Evolutionary conservation across 2,329 filamentous ascomycete species (phyloP).

Genomic region (Phyllosticta capitalensis): DNA sequence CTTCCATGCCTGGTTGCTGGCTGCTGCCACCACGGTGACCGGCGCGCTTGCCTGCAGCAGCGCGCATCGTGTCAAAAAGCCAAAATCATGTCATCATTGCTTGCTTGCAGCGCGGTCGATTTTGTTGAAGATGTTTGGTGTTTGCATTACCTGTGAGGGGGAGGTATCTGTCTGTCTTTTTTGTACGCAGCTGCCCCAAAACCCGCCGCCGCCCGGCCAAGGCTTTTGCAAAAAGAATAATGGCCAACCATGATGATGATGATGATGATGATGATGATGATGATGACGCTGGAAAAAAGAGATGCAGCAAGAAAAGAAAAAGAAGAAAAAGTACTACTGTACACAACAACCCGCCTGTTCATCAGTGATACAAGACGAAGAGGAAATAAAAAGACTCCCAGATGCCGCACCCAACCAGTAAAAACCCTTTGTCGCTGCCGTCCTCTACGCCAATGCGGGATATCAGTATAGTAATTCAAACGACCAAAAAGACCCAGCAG

Average conservation of each 20-base stretch:
- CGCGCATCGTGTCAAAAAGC: neutral
- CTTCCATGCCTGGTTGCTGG: too few relatives aligned
- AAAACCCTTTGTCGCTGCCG: neutral
- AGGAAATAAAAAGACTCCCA: neutral
- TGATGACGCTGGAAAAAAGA: too few relatives aligned
- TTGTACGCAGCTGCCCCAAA: neutral
- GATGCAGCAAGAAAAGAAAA: neutral
- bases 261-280: neutral
- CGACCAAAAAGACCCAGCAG: neutral
- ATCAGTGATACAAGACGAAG: neutral
- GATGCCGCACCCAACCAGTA: neutral
- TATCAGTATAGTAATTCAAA: slow-evolving; percentile 7
- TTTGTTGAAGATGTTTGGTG: too few relatives aligned
- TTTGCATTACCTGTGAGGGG: neutral
- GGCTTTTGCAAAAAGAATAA: neutral
- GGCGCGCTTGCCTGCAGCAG: too few relatives aligned
- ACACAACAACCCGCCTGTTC: neutral
- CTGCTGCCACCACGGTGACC: too few relatives aligned
- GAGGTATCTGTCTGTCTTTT: neutral
- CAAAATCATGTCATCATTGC: neutral
- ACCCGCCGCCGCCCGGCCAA: too few relatives aligned
- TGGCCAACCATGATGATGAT: neutral
- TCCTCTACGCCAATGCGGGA: slow-evolving; percentile 10
- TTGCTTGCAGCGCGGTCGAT: too few relatives aligned
- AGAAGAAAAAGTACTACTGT: neutral